phyloP scores from a whole-genome alignment of 148 eudicot genomes.

The Camellia lanceoleosa region DNA sequence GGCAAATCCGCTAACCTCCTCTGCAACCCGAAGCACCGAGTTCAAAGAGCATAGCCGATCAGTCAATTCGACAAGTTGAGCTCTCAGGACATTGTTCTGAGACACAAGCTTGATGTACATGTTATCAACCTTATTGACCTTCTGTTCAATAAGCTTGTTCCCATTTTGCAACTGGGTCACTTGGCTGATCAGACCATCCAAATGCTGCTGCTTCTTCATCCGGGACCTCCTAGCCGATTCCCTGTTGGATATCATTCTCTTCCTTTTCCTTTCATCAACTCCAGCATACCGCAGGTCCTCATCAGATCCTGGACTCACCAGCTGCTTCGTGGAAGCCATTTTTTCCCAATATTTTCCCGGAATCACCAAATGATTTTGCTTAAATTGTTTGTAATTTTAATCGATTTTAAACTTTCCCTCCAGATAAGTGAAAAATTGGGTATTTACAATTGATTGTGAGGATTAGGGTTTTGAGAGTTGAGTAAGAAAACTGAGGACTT shows the following conservation, averaged over 20 bases:
- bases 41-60: slow-evolving; percentile 67
- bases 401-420: no score
- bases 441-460: not conserved
- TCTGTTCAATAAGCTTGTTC: slow-evolving; percentile 38
- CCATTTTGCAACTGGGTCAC: slow-evolving; percentile 42
- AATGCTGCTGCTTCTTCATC: slow-evolving; percentile 72
- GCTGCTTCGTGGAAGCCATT: slow-evolving; percentile 28
- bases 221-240: slow-evolving; percentile 87
- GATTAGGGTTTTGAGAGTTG: slow-evolving; percentile 13
- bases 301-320: slow-evolving; percentile 55
- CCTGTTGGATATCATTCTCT: slow-evolving; percentile 79
- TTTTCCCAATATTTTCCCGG: not conserved
- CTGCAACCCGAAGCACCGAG: slow-evolving; percentile 58
- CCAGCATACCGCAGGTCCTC: slow-evolving; percentile 37
- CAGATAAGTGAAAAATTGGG: not conserved
- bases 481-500: not conserved
- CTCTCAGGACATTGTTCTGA: slow-evolving; percentile 73
- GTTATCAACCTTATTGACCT: slow-evolving; percentile 38
- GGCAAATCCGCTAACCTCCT: slow-evolving; percentile 62
- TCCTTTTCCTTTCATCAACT: slow-evolving; percentile 70
- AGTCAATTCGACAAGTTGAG: slow-evolving; percentile 64
- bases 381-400: not conserved
- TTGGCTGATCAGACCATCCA: slow-evolving; percentile 52
- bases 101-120: slow-evolving; percentile 41
- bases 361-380: no score